phyloP scores from a whole-genome alignment of 768 basidiomycete genomes.

The Austroboletus eburneus region DNA sequence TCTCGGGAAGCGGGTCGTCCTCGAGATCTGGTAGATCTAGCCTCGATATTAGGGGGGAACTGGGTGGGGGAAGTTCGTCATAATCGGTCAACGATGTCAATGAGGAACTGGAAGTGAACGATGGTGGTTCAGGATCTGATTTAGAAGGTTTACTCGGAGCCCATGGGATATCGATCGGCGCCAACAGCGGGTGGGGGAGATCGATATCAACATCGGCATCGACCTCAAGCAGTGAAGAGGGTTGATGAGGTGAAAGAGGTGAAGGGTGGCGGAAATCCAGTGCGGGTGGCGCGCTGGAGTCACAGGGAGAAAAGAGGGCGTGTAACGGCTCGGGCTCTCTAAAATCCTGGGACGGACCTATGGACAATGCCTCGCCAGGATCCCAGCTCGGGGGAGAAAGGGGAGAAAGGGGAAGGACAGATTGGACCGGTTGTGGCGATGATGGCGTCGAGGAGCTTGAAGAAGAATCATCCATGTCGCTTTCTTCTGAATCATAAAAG shows the following conservation, averaged over 20 bases:
- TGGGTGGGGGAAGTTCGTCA: constrained; percentile 20
- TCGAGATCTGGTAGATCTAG: constrained; percentile 31
- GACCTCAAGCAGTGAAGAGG: constrained; percentile 25
- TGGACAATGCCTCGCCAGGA: constrained; percentile 9
- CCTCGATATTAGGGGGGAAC: constrained; percentile 31
- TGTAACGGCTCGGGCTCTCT: constrained; percentile 14
- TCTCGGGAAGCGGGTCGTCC: constrained; percentile 18
- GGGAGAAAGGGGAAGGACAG: constrained; percentile 28
- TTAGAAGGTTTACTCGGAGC: constrained; percentile 9
- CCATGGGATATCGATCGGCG: constrained; percentile 24
- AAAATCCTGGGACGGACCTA: constrained; percentile 16
- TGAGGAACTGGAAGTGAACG: constrained; percentile 10
- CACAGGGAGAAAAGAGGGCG: constrained; percentile 16
- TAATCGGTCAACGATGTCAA: constrained; percentile 22
- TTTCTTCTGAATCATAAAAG: constrained; percentile 15
- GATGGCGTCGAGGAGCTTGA: constrained; percentile 8
- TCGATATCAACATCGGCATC: constrained; percentile 24
- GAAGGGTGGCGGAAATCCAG: constrained; percentile 13
- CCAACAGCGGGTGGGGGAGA: constrained; percentile 11
- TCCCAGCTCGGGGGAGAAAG: constrained; percentile 36
- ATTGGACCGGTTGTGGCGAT: constrained; percentile 13
- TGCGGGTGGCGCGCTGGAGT: constrained; percentile 9
- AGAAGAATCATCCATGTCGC: constrained; percentile 20
- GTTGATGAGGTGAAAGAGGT: constrained; percentile 10
- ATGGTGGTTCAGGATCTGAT: constrained; percentile 15